Evolutionary conservation across 2,329 filamentous ascomycete genomes (phyloP).

Genomic region (Fusarium sp.): DNA sequence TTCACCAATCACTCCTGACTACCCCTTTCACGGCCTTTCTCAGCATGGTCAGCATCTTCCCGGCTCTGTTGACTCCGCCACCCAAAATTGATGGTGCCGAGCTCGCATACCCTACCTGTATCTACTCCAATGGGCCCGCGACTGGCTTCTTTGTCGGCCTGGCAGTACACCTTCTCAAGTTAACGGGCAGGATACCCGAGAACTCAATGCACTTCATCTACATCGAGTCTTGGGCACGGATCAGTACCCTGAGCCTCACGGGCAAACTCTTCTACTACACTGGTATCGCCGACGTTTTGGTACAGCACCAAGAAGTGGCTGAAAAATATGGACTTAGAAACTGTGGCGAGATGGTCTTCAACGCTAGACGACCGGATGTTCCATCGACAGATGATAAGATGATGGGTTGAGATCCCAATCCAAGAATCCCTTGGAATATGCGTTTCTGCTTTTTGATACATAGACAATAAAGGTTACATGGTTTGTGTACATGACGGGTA

Average conservation of each 20-base stretch:
- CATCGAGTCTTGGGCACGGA: constrained; percentile 91
- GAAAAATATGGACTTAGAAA: constrained; percentile 52
- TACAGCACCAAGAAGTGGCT: constrained; percentile 78
- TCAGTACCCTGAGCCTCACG: constrained; percentile 82
- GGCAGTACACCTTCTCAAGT: constrained; percentile 57
- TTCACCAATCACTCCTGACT: constrained; percentile 82
- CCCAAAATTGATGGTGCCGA: constrained; percentile 29
- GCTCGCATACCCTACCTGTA: constrained; percentile 70
- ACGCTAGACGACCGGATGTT: constrained; percentile 42
- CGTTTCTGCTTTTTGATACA: constrained; percentile 34
- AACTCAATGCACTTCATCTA: constrained; percentile 78
- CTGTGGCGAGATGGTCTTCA: constrained; percentile 52
- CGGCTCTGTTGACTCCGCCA: constrained; percentile 57
- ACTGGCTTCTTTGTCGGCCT: constrained; percentile 80
- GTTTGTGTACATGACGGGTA: constrained; percentile 37
- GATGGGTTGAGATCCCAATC: background rate
- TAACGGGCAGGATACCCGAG: constrained; percentile 54
- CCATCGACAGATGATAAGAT: constrained; percentile 15
- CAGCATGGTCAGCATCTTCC: constrained; percentile 70
- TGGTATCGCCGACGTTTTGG: constrained; percentile 77
- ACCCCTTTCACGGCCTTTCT: constrained; percentile 73
- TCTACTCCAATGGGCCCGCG: constrained; percentile 88
- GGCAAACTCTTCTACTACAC: constrained; percentile 75
- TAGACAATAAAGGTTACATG: constrained; percentile 36
- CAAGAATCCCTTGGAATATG: constrained; percentile 19